phyloP scores from a whole-genome alignment of 169 alveolate genomes.

The Plasmodium falciparum region DNA sequence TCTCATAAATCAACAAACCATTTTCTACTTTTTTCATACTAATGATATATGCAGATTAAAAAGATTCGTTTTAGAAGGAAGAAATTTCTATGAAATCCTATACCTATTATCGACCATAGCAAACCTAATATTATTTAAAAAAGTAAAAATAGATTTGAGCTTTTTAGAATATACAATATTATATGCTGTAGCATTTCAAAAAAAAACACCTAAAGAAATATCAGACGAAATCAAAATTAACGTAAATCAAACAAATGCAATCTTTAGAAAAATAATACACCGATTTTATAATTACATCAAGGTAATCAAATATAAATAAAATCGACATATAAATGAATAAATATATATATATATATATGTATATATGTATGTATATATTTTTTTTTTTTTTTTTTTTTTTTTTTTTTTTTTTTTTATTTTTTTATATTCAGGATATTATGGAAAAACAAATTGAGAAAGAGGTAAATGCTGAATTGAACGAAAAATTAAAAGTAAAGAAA shows the following conservation, averaged over 20 bases:
- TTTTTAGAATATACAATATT: slow-evolving; percentile 68
- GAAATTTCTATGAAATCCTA: slow-evolving; percentile 24
- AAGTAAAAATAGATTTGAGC: slow-evolving; percentile 37
- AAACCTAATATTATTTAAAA: slow-evolving; percentile 51
- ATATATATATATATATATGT: not conserved
- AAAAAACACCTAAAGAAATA: slow-evolving; percentile 37
- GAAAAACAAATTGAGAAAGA: slow-evolving; percentile 48
- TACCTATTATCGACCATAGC: slow-evolving; percentile 48
- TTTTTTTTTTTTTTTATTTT: not conserved
- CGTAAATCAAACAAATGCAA: slow-evolving; percentile 50
- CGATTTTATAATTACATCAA: slow-evolving; percentile 49
- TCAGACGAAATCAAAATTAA: slow-evolving; percentile 44
- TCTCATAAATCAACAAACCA: slow-evolving; percentile 4
- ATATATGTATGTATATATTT: not conserved
- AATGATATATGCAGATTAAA: slow-evolving; percentile 72
- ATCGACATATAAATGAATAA: not conserved
- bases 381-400: slow-evolving; percentile 1
- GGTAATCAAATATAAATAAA: slow-evolving; percentile 2
- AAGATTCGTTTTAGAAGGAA: slow-evolving; percentile 52
- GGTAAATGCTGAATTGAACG: slow-evolving; percentile 26
- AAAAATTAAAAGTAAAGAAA: slow-evolving; percentile 23
- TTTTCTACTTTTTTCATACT: slow-evolving; percentile 58
- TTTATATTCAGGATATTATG: slow-evolving; percentile 39
- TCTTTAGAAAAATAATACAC: slow-evolving; percentile 56
- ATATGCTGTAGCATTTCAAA: slow-evolving; percentile 72